Conservation (phyloP, 352 stramenopile genomes). For the Globisporangium splendens region DNA sequence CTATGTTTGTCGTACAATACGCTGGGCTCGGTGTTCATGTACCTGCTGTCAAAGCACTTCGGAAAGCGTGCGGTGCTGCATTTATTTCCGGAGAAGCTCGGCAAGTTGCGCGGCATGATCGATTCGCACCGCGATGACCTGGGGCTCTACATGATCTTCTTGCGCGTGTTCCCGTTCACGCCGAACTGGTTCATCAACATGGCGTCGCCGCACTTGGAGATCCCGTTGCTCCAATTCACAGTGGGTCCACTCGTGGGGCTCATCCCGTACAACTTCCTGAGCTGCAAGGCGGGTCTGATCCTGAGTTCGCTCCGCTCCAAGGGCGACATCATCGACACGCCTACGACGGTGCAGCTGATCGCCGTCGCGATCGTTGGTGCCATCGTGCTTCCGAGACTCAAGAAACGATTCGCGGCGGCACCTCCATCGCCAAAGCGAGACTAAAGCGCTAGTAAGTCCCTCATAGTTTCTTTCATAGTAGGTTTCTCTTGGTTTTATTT, state of each 20-base stretch:
- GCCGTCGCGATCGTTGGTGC: slow-evolving; percentile 58
- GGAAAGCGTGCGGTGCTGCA: slow-evolving; percentile 48
- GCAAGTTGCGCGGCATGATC: slow-evolving; percentile 45
- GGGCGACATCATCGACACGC: slow-evolving; percentile 76
- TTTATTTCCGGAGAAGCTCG: slow-evolving; percentile 51
- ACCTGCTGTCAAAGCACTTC: slow-evolving; percentile 55
- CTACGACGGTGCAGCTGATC: slow-evolving; percentile 69
- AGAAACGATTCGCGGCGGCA: slow-evolving; percentile 52
- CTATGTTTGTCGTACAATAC: slow-evolving; percentile 82
- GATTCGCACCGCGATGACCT: slow-evolving; percentile 72
- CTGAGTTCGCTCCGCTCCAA: slow-evolving; percentile 64
- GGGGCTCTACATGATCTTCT: slow-evolving; percentile 79
- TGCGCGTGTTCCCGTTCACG: slow-evolving; percentile 80
- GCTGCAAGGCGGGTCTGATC: slow-evolving; percentile 76
- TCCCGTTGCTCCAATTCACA: slow-evolving; percentile 59
- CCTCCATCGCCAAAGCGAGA: slow-evolving; percentile 23
- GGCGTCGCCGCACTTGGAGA: slow-evolving; percentile 68
- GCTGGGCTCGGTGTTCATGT: slow-evolving; percentile 75
- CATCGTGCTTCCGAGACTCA: slow-evolving; percentile 58
- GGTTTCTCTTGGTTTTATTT: neutral
- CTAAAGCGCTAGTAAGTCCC: slow-evolving; percentile 18
- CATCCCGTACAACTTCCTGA: slow-evolving; percentile 84
- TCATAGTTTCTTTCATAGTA: neutral
- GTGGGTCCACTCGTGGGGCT: slow-evolving; percentile 62
- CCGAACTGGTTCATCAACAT: slow-evolving; percentile 89